Conservation (phyloP, 2,329 filamentous ascomycete genomes). For the Aspergillus pseudonomiae region DNA sequence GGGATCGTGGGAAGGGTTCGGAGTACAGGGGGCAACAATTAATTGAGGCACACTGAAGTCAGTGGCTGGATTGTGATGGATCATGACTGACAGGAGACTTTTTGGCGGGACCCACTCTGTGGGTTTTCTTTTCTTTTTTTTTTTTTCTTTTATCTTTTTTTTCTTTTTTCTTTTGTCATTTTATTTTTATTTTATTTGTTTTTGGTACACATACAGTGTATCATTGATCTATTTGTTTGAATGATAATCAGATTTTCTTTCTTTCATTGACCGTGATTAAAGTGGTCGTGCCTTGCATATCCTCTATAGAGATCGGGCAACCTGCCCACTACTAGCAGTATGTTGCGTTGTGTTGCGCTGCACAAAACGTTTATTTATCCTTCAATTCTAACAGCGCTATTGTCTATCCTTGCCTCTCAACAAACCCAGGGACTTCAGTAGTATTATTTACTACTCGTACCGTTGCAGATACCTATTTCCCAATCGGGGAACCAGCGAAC, state of each 20-base stretch:
- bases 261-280: neutral
- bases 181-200: neutral
- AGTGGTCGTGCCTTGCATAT: conserved; percentile 11
- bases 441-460: neutral
- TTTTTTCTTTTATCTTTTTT: neutral
- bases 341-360: neutral
- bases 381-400: neutral
- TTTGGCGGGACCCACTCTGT: neutral
- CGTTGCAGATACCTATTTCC: neutral
- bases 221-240: neutral
- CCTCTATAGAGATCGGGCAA: neutral
- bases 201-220: neutral
- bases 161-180: neutral
- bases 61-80: conserved; percentile 3
- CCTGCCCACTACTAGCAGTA: neutral
- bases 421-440: neutral
- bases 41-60: conserved; percentile 1
- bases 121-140: neutral
- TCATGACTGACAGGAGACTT: conserved; percentile 5
- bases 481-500: neutral
- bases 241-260: neutral
- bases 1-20: conserved; percentile 8
- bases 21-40: neutral
- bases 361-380: neutral
- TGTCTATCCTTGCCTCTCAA: conserved; percentile 10